These are phyloP conservation scores for Aureobasidium sp. DNA, from an alignment of 2,329 filamentous ascomycete species.

Conservation along the genomic window DNA sequence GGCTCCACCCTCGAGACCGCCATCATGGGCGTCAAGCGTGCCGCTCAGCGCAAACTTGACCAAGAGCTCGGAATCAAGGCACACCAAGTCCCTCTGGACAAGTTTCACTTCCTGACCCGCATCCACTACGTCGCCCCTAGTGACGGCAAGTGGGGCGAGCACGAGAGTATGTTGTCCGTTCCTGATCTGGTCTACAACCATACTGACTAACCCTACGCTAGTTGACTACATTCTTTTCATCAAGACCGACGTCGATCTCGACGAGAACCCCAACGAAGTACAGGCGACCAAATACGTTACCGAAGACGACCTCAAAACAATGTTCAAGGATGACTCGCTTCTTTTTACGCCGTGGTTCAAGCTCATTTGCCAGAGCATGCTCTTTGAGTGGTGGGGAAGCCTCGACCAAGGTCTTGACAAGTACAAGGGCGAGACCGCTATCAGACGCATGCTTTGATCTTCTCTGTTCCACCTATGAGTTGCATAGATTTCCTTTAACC, in stretches of 20 bases:
- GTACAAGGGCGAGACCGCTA: slow-evolving; percentile 78
- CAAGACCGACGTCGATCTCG: slow-evolving; percentile 79
- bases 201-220: slow-evolving; percentile 33
- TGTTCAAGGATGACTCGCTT: slow-evolving; percentile 73
- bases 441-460: slow-evolving; percentile 64
- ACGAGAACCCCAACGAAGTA: slow-evolving; percentile 82
- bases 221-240: slow-evolving; percentile 99
- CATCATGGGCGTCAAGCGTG: slow-evolving; percentile 78
- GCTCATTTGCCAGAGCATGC: slow-evolving; percentile 94
- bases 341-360: slow-evolving; percentile 99
- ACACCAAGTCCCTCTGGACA: slow-evolving; percentile 79
- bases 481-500: not conserved
- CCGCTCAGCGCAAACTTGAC: slow-evolving; percentile 85
- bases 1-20: slow-evolving; percentile 74
- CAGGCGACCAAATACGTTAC: slow-evolving; percentile 78
- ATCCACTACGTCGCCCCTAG: slow-evolving; percentile 98
- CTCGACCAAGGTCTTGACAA: slow-evolving; percentile 74
- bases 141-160: slow-evolving; percentile 97
- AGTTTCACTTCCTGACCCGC: slow-evolving; percentile 88
- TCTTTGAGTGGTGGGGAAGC: slow-evolving; percentile 95
- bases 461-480: not conserved
- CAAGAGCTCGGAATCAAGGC: slow-evolving; percentile 91
- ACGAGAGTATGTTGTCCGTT: slow-evolving; percentile 66
- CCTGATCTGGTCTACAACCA: not conserved
- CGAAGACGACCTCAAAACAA: slow-evolving; percentile 70